Conservation (phyloP, 768 basidiomycete species). For the Fibroporia radiculosa region DNA sequence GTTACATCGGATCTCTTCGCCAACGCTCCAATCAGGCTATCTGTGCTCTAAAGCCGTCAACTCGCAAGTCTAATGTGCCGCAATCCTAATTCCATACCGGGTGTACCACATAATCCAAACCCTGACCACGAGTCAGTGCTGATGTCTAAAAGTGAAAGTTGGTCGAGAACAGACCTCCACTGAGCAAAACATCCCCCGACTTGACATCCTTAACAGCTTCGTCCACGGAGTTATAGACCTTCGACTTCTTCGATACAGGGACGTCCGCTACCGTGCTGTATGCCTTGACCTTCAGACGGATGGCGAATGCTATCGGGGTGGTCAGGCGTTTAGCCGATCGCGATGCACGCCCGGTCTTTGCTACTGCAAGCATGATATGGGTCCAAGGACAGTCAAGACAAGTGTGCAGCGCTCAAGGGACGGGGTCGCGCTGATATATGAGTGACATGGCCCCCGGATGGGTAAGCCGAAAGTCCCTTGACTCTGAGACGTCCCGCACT, state of each 20-base stretch:
- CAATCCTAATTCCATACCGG: constrained; percentile 39
- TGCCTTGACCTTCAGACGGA: constrained; percentile 1
- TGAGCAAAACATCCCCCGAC: constrained; percentile 70
- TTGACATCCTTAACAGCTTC: constrained; percentile 80
- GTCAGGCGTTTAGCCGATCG: no score
- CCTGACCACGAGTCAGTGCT: constrained; percentile 35
- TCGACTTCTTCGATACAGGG: constrained; percentile 33
- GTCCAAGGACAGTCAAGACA: no score
- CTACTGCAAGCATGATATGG: no score
- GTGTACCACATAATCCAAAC: constrained; percentile 85
- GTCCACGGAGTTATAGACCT: constrained; percentile 78
- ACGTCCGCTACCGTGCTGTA: constrained; percentile 17
- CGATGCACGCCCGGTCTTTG: no score
- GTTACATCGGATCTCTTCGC: constrained; percentile 65
- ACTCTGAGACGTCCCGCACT: no score
- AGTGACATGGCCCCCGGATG: no score
- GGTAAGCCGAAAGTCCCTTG: no score
- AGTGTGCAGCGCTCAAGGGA: no score
- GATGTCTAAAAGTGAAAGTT: neutral
- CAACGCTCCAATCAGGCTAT: constrained; percentile 78
- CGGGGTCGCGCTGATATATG: no score
- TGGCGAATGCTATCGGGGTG: no score
- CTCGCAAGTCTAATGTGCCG: neutral
- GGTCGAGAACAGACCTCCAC: constrained; percentile 54
- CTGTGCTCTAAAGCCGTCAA: constrained; percentile 26